Evolutionary conservation across 441 rosid genomes (phyloP).

Genomic region (Pelargonium citronellum): DNA sequence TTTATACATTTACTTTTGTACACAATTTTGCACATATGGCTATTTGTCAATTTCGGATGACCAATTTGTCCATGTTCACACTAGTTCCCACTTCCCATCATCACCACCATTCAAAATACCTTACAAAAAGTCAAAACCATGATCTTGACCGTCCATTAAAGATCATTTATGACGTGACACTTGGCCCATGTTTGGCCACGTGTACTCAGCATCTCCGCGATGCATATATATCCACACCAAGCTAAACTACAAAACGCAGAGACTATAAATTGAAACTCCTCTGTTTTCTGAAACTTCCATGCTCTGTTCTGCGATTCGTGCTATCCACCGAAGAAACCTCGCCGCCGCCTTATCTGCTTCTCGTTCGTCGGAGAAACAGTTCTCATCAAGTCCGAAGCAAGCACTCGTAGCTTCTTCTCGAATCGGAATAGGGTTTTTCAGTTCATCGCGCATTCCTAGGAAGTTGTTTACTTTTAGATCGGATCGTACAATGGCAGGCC

Average conservation of each 20-base stretch:
- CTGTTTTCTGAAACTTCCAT: conserved; percentile 17
- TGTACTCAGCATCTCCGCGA: not conserved
- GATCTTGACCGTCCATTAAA: too few species aligned
- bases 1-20: too few species aligned
- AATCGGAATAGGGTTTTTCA: conserved; percentile 21
- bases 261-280: not conserved
- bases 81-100: too few species aligned
- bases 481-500: conserved; percentile 59
- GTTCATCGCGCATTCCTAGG: not conserved
- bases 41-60: too few species aligned
- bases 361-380: conserved; percentile 15
- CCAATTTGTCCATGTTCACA: too few species aligned
- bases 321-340: conserved; percentile 21
- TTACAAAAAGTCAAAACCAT: not conserved
- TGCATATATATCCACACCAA: not conserved
- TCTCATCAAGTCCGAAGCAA: conserved; percentile 21
- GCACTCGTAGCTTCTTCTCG: conserved; percentile 23
- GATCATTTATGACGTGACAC: not conserved
- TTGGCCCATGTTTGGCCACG: not conserved
- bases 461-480: conserved; percentile 31
- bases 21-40: too few species aligned
- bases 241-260: not conserved
- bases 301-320: conserved; percentile 30
- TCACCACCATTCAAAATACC: not conserved
- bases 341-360: conserved; percentile 19